These are phyloP conservation scores for Prunus mongolica DNA, from an alignment of 306 rosid species.

Conservation along the genomic window DNA sequence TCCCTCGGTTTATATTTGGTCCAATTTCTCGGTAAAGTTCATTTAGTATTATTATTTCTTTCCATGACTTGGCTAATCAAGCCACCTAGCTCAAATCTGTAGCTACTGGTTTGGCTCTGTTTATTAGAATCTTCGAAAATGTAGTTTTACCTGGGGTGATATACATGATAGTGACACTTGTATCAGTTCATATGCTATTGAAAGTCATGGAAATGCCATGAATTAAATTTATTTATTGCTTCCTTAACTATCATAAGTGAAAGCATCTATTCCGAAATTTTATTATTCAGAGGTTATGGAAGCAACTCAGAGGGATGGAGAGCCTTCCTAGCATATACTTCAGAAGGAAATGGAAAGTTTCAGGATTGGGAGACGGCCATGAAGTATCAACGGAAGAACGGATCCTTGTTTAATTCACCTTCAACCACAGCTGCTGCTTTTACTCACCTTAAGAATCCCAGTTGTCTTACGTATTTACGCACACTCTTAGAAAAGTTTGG, in stretches of 20 bases:
- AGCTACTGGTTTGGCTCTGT: background rate
- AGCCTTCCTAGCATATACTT: conserved; percentile 71
- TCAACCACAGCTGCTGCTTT: conserved; percentile 77
- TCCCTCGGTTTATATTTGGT: background rate
- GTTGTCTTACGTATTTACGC: conserved; percentile 56
- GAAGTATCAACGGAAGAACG: conserved; percentile 79
- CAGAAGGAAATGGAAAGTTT: conserved; percentile 59
- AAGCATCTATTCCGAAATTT: background rate
- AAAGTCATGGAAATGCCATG: background rate
- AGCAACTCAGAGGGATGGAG: conserved; percentile 59
- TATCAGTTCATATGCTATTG: background rate
- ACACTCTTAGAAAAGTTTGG: conserved; percentile 56
- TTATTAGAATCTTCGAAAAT: no score
- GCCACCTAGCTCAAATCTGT: background rate
- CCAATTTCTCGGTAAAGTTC: background rate
- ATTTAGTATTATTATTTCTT: background rate
- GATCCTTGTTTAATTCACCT: conserved; percentile 77
- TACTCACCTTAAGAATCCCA: conserved; percentile 47
- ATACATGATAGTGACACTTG: background rate
- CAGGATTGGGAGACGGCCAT: conserved; percentile 54
- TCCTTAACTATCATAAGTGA: background rate
- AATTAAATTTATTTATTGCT: background rate
- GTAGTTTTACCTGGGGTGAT: background rate
- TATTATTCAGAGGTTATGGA: conserved; percentile 33
- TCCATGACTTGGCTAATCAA: background rate